phyloP scores from a whole-genome alignment of 768 basidiomycete species.

The Gyrodon lividus region DNA sequence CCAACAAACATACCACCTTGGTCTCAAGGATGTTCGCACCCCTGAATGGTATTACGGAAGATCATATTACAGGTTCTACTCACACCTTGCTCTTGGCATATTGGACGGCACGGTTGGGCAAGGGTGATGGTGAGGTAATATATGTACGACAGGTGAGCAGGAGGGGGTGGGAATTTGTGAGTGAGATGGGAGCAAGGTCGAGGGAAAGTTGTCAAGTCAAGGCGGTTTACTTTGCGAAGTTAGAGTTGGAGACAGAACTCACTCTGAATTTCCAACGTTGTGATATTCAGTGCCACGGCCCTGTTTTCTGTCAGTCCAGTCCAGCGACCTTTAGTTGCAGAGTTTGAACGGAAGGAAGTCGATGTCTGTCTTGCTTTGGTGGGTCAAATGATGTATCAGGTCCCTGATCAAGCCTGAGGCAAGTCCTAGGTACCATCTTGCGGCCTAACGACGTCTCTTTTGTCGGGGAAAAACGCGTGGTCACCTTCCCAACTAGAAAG shows the following conservation, averaged over 20 bases:
- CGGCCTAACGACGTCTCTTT: no score
- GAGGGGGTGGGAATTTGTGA: constrained; percentile 44
- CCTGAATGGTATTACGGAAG: constrained; percentile 35
- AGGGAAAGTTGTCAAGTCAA: constrained; percentile 32
- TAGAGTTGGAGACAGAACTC: constrained; percentile 29
- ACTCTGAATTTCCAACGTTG: no score
- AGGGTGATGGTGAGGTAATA: constrained; percentile 33
- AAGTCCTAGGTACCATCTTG: no score
- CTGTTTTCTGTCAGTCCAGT: no score
- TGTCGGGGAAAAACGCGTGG: no score
- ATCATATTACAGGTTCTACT: constrained; percentile 53
- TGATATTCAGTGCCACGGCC: no score
- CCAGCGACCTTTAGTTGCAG: no score
- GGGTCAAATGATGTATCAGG: no score
- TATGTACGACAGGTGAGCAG: constrained; percentile 49
- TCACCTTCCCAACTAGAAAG: no score
- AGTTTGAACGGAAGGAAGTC: no score
- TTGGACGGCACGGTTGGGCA: constrained; percentile 41
- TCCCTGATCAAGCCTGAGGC: no score
- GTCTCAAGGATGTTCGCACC: constrained; percentile 53
- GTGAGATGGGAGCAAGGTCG: constrained; percentile 36
- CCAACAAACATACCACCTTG: constrained; percentile 36
- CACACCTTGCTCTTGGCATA: constrained; percentile 49
- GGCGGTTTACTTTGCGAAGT: constrained; percentile 26
- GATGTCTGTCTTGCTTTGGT: no score